Evolutionary conservation across 805 yeast species (phyloP).

Genomic region (Ascoidea rubescens): DNA sequence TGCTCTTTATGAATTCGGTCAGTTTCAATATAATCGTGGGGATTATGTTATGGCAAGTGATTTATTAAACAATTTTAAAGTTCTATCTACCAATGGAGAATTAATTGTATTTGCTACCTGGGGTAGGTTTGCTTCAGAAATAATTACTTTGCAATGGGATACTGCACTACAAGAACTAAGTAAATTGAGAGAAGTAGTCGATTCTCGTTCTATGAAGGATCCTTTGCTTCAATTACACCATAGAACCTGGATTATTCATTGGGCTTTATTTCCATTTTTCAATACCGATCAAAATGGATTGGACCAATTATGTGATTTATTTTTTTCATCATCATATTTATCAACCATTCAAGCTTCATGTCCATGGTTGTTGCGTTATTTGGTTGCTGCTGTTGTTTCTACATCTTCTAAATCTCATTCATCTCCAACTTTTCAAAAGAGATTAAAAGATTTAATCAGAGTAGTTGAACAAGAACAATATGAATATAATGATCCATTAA

Average conservation of each 20-base stretch:
- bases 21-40: constrained; percentile 50
- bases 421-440: constrained; percentile 29
- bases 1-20: constrained; percentile 43
- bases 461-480: constrained; percentile 48
- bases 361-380: constrained; percentile 58
- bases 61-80: constrained; percentile 40
- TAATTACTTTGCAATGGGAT: constrained; percentile 37
- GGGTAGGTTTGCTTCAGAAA: constrained; percentile 55
- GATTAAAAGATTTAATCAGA: constrained; percentile 41
- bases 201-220: constrained; percentile 36
- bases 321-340: constrained; percentile 44
- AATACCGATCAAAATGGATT: constrained; percentile 31
- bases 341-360: constrained; percentile 57
- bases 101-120: constrained; percentile 44
- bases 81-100: constrained; percentile 36
- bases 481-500: constrained; percentile 53
- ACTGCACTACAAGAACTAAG: constrained; percentile 38
- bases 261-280: constrained; percentile 54
- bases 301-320: constrained; percentile 40
- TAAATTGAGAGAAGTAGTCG: constrained; percentile 43
- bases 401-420: constrained; percentile 19
- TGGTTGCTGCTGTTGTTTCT: constrained; percentile 44
- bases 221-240: constrained; percentile 46
- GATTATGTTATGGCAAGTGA: constrained; percentile 48
- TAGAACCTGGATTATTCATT: constrained; percentile 57